Conservation (phyloP, 2,329 filamentous ascomycete genomes). For the Corinectria fuckeliana region DNA sequence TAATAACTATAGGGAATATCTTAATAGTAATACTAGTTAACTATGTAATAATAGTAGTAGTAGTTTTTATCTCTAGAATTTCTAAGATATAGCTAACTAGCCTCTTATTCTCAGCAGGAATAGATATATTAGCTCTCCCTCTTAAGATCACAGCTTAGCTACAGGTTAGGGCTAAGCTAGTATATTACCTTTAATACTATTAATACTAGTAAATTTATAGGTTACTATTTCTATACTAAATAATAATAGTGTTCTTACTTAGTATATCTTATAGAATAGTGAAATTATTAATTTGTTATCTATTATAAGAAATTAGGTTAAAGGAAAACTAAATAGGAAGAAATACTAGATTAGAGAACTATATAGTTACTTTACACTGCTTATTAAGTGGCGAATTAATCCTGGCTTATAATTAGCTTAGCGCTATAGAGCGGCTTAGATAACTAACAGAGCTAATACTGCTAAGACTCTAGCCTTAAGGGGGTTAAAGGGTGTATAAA, state of each 20-base stretch:
- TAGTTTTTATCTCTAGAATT: not conserved
- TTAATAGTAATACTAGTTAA: not conserved
- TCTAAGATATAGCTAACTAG: not conserved
- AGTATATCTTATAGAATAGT: not conserved
- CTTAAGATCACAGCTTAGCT: slow-evolving; percentile 3
- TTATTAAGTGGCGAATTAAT: not conserved
- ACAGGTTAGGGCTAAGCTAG: slow-evolving; percentile 5
- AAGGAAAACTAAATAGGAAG: not conserved
- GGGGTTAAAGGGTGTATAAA: not conserved
- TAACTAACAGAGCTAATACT: not conserved
- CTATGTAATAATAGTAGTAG: not conserved
- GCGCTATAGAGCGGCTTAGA: not conserved
- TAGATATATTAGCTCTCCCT: not conserved
- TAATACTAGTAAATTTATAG: not conserved
- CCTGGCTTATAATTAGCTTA: not conserved
- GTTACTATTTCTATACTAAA: not conserved
- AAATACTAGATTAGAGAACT: not conserved
- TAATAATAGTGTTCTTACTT: not conserved
- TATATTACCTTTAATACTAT: slow-evolving; percentile 5
- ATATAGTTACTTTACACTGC: not conserved
- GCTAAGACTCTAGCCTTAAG: not conserved
- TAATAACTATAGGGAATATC: not conserved
- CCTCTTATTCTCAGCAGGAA: not conserved
- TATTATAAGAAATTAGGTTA: not conserved
- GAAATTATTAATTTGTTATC: not conserved